Conservation (phyloP, 108 stramenopile genomes). For the Mediolabrus comicus region DNA sequence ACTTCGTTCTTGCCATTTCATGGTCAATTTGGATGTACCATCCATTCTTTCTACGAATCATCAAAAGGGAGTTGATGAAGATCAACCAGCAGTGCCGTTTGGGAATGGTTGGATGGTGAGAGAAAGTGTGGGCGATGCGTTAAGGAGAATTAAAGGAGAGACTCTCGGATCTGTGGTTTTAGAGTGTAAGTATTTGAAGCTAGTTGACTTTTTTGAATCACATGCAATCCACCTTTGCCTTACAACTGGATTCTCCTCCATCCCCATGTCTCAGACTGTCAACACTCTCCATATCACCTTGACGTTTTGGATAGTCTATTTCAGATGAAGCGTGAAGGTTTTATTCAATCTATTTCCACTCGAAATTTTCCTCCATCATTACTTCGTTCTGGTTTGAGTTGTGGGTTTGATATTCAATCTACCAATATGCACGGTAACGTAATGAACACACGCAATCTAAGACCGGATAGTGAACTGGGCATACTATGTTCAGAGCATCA, state of each 20-base stretch:
- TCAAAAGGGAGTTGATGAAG: slow-evolving; percentile 8
- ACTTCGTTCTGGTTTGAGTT: slow-evolving; percentile 27
- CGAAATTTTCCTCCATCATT: slow-evolving; percentile 39
- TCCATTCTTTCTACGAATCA: slow-evolving; percentile 14
- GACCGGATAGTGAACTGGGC: slow-evolving; percentile 11
- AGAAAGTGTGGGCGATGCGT: slow-evolving; percentile 33
- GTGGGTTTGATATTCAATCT: slow-evolving; percentile 51
- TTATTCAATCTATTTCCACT: slow-evolving; percentile 55
- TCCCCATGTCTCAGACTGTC: slow-evolving; percentile 4
- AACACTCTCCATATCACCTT: slow-evolving; percentile 52
- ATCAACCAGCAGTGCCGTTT: slow-evolving; percentile 15
- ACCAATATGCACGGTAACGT: slow-evolving; percentile 52
- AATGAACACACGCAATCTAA: slow-evolving; percentile 41
- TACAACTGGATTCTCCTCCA: neutral
- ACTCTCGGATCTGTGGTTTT: slow-evolving; percentile 37
- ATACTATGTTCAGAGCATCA: neutral
- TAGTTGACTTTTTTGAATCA: neutral
- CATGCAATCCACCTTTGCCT: neutral
- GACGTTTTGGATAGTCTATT: slow-evolving; percentile 59
- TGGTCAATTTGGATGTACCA: slow-evolving; percentile 34
- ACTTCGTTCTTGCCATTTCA: slow-evolving; percentile 43
- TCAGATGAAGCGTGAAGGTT: slow-evolving; percentile 73
- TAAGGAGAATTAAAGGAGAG: slow-evolving; percentile 34
- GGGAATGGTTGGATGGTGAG: slow-evolving; percentile 45
- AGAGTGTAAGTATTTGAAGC: slow-evolving; percentile 21